Base-by-base conservation (phyloP, 805 yeast genomes). In the Kazachstania bromeliacearum region DNA sequence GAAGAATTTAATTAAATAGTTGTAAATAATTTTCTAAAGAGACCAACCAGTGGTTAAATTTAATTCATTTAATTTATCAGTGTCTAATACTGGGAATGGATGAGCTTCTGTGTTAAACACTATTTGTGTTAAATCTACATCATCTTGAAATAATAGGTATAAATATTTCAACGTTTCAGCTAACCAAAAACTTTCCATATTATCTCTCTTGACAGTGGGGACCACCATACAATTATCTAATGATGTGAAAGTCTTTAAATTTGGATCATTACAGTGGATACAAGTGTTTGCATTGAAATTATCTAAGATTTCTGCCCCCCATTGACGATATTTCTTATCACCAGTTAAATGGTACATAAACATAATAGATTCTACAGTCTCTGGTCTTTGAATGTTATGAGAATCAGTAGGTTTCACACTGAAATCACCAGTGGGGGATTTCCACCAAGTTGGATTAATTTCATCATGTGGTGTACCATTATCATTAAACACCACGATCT, bases 71-170 rank as follows among this genome's bases (percentile, higher is more conserved):
- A 53, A 26, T 24, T 16, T 27, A 14, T 16, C 38, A 5, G 22
- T 28, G 16, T 44, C 34, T 40, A 85, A 73, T 27, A 64, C 68
- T n/a, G 96, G 96, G 60, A 87, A 74, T 25, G 95, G 92, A 56
- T 87, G 96, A 0, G 94, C 96, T 54, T 87, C 96, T 2, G 96
- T 85, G 62, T 85, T 88, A 67, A 84, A 85, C 5, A 88, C 85
- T 36, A 77, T 71, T 39, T 77, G 62, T 32, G 73, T 73, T 46
- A 87, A 63, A 21, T 88, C 85, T 44, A 82, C 60, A 37, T 75
- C 68, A 40, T 77, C 82, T 45, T 83, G 92, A 60, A 85, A 85
- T 43, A 85, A 63, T 38, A 85, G 60, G 51, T 84, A 84, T 28
- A 87, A 65, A 59, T 87, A 88, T 59, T 88, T 88, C 54, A 88